phyloP scores from a whole-genome alignment of 768 basidiomycete species.

The Trametes coccinea region DNA sequence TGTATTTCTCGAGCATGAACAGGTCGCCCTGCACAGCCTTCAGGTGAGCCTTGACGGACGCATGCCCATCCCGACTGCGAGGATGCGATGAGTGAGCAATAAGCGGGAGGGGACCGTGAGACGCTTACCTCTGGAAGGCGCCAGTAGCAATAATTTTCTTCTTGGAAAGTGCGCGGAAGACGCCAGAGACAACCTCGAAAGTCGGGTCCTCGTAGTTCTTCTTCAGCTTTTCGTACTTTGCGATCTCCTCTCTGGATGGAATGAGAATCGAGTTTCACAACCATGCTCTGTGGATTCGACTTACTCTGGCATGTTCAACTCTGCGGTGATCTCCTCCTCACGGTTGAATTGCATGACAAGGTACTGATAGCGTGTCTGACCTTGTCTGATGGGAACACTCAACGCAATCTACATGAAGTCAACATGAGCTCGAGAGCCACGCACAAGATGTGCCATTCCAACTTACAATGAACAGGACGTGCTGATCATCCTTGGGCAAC shows the following conservation, averaged over 20 bases:
- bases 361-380: slow-evolving; percentile 97
- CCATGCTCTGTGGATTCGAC: slow-evolving; percentile 30
- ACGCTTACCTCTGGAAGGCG: slow-evolving; percentile 74
- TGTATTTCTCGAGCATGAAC: slow-evolving; percentile 96
- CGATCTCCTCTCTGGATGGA: slow-evolving; percentile 64
- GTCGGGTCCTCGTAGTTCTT: slow-evolving; percentile 95
- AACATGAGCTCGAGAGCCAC: background rate
- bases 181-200: slow-evolving; percentile 90
- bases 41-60: slow-evolving; percentile 96
- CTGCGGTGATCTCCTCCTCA: slow-evolving; percentile 95
- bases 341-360: slow-evolving; percentile 97
- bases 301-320: slow-evolving; percentile 90
- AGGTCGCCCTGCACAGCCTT: slow-evolving; percentile 97
- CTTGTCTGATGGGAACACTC: slow-evolving; percentile 93
- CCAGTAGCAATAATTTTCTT: slow-evolving; percentile 92
- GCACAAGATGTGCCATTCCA: accelerated
- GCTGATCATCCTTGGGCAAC: slow-evolving; percentile 94
- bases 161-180: slow-evolving; percentile 87
- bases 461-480: slow-evolving; percentile 89
- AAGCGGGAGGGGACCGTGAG: background rate
- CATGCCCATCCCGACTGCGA: slow-evolving; percentile 79
- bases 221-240: slow-evolving; percentile 80
- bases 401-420: slow-evolving; percentile 68
- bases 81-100: background rate
- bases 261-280: slow-evolving; percentile 2